Base-by-base conservation (phyloP, 768 basidiomycete species). In the Tremella fuciformis region DNA sequence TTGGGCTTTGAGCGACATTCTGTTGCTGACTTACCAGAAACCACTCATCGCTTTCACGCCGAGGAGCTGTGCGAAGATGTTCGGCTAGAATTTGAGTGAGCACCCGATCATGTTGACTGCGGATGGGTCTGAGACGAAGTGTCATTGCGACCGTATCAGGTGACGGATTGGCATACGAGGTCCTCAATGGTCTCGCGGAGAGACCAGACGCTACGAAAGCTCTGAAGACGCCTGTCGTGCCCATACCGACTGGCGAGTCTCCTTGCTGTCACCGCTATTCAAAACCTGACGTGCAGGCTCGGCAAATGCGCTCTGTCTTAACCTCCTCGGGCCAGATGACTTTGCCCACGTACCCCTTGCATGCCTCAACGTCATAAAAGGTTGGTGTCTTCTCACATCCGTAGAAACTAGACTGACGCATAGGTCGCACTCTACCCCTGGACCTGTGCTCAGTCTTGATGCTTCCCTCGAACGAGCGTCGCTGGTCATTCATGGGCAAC, bases 121-220 rank as follows among this genome's bases (percentile, higher is more conserved):
- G 29, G 29, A 34, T 34, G 29, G 6, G 29, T 4, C 22, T 42
- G 11, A 48, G 3, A 1, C 11, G 1, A 53, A 78, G 77, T 54
- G 73, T 73, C 22, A 70, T 77, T 2, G 74, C 71, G 0, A 62
- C 69, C 0, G 70, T 71, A 1, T 76, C 75, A 0, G 78, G 78
- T 4, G 78, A 78, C 55, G 78, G 78, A 8, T 52, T 76, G 34
- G 68, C 76, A 7, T 74, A 77, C 56, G 78, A 78, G 46, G 61
- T 77, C 1, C 44, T 77, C 42, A 77, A 77, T 51, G 78, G 78
- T 9, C 57, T 78, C 16, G 76, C 77, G 1, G 50, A 49, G 1
- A 60, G 77, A 26, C 21, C 59, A 3, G 75, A 78, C 59, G 78
- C 75, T 13, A 53, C 53, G 19, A 64, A 68, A 39, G 76, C 75